Base-by-base conservation (phyloP, 163 green algal species). In the Scenedesmus sp. region DNA sequence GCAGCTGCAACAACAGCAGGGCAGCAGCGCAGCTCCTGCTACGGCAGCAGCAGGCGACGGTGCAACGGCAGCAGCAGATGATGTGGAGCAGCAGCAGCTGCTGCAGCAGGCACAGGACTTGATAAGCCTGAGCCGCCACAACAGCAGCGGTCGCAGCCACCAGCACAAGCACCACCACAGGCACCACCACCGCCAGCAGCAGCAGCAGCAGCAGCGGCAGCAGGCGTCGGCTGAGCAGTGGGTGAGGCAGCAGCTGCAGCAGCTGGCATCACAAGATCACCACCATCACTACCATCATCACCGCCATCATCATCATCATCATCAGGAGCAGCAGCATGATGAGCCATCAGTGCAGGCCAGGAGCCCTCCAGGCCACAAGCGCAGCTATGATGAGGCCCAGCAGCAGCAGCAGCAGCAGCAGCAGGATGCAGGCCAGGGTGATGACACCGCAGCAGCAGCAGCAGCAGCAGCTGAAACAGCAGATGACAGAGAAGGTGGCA, bases 81-180 rank as follows among this genome's bases (percentile, higher is more conserved):
- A 35, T 24, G 51, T 30, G 33, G 44, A 86, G 49, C 81, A 90
- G 61, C 61, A 90, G 70, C 68, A 73, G 68, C 20, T 90, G 30
- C 9, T 90, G 33, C 43, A 84, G 85, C 85, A 84, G 70, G 85
- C 85, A 20, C n/a, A 90, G 30, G 68, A 90, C 76, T 46, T 90
- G 68, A 44, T 90, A 15, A 83, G 85, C 61, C 44, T 90, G 9
- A 4, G 51, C n/a, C 53, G 42, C 22, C 78, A 86, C 73, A 70
- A 7, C 86, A 81, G 76, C 73, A 81, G 76, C 76, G 81, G 20
- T 37, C 49, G 33, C 51, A 68, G 73, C 59, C 86, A 91, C 18
- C 86, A 91, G n/a, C 72, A 91, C 30, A 26, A 89, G 18, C 56
- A 51, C 40, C 40, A 46, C 65, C 43, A 81, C 61, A 33, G 37